phyloP scores from a whole-genome alignment of 371 early-diverging fungal species.

The Mucor piriformis region DNA sequence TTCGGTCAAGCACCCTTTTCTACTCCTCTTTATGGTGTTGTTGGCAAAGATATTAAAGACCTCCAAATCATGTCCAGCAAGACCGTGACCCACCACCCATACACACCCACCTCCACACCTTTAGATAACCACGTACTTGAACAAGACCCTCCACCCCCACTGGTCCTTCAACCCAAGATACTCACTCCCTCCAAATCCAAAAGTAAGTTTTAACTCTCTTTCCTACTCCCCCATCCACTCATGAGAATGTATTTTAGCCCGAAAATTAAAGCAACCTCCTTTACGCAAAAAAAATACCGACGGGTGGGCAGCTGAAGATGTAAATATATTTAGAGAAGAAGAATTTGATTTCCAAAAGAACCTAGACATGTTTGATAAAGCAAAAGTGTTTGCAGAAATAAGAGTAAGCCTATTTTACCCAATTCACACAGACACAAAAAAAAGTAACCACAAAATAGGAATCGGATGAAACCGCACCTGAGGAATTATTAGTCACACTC shows the following conservation, averaged over 20 bases:
- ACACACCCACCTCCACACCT: not conserved
- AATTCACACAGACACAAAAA: not conserved
- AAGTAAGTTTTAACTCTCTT: constrained; percentile 6
- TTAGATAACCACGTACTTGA: constrained; percentile 22
- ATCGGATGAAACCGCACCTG: constrained; percentile 71
- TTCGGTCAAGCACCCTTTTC: constrained; percentile 40
- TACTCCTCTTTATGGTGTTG: constrained; percentile 45
- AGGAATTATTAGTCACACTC: constrained; percentile 68
- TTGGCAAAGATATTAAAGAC: constrained; percentile 54
- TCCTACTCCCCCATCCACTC: too few relatives aligned
- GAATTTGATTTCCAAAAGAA: constrained; percentile 87
- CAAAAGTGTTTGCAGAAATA: constrained; percentile 80
- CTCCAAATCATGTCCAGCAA: constrained; percentile 43
- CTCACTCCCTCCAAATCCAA: constrained; percentile 14
- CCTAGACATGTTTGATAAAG: constrained; percentile 79
- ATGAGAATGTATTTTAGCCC: constrained; percentile 2
- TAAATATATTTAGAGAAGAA: constrained; percentile 57
- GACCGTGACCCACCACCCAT: not conserved
- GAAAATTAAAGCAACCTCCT: constrained; percentile 19
- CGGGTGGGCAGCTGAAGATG: constrained; percentile 65
- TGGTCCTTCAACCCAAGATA: not conserved
- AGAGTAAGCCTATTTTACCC: constrained; percentile 40
- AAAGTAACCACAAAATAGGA: constrained; percentile 37
- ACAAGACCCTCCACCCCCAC: constrained; percentile 12
- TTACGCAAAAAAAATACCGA: constrained; percentile 8